Conservation (phyloP, 768 basidiomycete species). For the Pulveroboletus sp. region DNA sequence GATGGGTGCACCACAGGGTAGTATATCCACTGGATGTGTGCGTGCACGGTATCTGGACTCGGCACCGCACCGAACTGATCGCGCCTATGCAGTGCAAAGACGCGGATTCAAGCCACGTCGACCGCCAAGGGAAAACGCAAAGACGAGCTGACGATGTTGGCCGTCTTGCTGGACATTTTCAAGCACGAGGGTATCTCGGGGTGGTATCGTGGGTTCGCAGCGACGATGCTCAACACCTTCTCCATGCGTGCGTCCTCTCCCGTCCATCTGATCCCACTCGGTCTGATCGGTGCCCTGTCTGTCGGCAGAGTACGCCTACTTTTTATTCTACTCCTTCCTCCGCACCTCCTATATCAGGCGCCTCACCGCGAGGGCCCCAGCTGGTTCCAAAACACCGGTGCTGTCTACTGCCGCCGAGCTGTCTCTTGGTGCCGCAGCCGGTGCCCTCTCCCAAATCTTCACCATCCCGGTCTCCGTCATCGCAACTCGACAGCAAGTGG, state of each 20-base stretch:
- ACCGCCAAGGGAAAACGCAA: slow-evolving; percentile 51
- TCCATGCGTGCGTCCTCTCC: slow-evolving; percentile 66
- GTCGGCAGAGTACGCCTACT: slow-evolving; percentile 92
- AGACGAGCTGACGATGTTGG: slow-evolving; percentile 50
- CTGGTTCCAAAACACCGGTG: slow-evolving; percentile 55
- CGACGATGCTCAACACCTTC: slow-evolving; percentile 98
- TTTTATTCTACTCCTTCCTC: slow-evolving; percentile 97
- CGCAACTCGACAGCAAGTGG: slow-evolving; percentile 94
- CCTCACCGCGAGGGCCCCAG: slow-evolving; percentile 51
- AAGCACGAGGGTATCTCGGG: slow-evolving; percentile 78
- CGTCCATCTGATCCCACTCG: background rate
- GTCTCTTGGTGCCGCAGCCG: slow-evolving; percentile 84
- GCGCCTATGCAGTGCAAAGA: slow-evolving; percentile 67
- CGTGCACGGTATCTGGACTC: slow-evolving; percentile 24
- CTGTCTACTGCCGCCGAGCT: slow-evolving; percentile 80
- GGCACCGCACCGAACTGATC: background rate
- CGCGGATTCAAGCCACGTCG: slow-evolving; percentile 80
- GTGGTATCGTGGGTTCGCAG: slow-evolving; percentile 87
- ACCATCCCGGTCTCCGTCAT: slow-evolving; percentile 98
- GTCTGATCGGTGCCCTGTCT: background rate
- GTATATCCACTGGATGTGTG: slow-evolving; percentile 96
- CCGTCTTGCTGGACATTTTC: slow-evolving; percentile 65
- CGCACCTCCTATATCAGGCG: slow-evolving; percentile 78
- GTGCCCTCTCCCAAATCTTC: slow-evolving; percentile 93
- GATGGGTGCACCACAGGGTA: slow-evolving; percentile 43